phyloP scores from a whole-genome alignment of 1,284 basidiomycete genomes.

The Sporisorium graminicola region DNA sequence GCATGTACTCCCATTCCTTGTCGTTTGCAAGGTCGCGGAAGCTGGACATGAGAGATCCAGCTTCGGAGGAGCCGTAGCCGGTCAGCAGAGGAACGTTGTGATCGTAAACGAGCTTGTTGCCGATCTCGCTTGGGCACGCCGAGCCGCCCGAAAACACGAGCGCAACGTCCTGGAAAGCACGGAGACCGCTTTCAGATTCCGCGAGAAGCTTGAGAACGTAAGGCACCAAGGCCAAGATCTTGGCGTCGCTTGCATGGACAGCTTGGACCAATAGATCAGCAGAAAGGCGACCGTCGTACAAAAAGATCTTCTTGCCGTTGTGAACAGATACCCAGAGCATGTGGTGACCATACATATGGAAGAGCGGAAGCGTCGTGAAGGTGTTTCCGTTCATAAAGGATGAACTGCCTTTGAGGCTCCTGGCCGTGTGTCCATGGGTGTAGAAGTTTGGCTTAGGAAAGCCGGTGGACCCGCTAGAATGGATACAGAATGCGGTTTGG shows the following conservation, averaged over 20 bases:
- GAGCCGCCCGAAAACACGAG: slow-evolving; percentile 73
- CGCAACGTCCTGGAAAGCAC: slow-evolving; percentile 72
- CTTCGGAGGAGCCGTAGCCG: slow-evolving; percentile 72
- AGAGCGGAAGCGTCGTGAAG: slow-evolving; percentile 28
- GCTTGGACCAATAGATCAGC: slow-evolving; percentile 7
- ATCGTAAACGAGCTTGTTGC: slow-evolving; percentile 73
- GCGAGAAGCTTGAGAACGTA: slow-evolving; percentile 73
- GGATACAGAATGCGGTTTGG: slow-evolving; percentile 11
- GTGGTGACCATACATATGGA: slow-evolving; percentile 28
- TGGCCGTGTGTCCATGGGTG: neutral
- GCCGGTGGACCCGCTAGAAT: slow-evolving; percentile 44
- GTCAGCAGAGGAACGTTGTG: slow-evolving; percentile 74
- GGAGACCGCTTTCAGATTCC: slow-evolving; percentile 73
- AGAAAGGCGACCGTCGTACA: slow-evolving; percentile 15
- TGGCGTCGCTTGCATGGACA: slow-evolving; percentile 2
- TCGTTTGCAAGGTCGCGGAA: slow-evolving; percentile 73
- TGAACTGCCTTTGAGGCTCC: too few relatives aligned
- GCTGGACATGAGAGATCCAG: slow-evolving; percentile 71
- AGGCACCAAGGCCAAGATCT: slow-evolving; percentile 69
- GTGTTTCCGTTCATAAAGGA: too few relatives aligned
- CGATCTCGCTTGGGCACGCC: slow-evolving; percentile 73
- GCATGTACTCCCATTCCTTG: slow-evolving; percentile 76
- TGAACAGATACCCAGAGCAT: neutral
- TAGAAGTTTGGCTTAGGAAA: slow-evolving; percentile 35
- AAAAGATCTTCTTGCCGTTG: neutral